Base-by-base conservation (phyloP, 495 filamentous ascomycete genomes). In the Antarctomyces pellizariae region DNA sequence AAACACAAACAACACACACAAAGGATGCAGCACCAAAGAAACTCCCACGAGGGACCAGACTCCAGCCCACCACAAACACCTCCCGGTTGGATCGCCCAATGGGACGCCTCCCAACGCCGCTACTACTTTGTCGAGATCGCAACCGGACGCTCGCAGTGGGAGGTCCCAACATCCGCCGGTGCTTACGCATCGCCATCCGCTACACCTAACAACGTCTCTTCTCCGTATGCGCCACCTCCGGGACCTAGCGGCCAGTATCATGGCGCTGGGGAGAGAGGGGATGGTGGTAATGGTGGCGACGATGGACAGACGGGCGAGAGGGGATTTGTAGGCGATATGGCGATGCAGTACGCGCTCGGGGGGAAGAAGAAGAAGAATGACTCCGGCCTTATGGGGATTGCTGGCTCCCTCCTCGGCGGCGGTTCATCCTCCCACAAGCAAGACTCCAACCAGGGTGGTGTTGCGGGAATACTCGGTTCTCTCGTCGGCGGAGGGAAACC, bases 41-140 rank as follows among this genome's bases (percentile, higher is more conserved):
- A n/a, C n/a, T n/a, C n/a, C n/a, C n/a, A n/a, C n/a, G n/a, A n/a
- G n/a, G n/a, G n/a, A n/a, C n/a, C n/a, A n/a, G n/a, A n/a, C n/a
- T n/a, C n/a, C n/a, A n/a, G n/a, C n/a, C n/a, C n/a, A n/a, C n/a
- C n/a, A n/a, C n/a, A n/a, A n/a, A n/a, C n/a, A n/a, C n/a, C n/a
- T n/a, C n/a, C n/a, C n/a, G 73, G 73, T 35, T 79, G 73, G 73
- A 74, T 82, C 34, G 71, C 76, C 11, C 76, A 84, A 47, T 82
- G 76, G 74, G 76, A 84, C 43, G 70, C 65, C 25, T 43, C 55
- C 23, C 66, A 59, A 27, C 62, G 64, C 23, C 68, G 72, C 42
- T 84, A 80, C 49, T 84, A 84, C 45, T 84, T 61, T 41, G 76
- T 84, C 16, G 71, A 80, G 37, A 54, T 75, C 19, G 61, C 69